Evolutionary conservation across 345 rosid genomes (phyloP).

Genomic region (Murraya koenigii): DNA sequence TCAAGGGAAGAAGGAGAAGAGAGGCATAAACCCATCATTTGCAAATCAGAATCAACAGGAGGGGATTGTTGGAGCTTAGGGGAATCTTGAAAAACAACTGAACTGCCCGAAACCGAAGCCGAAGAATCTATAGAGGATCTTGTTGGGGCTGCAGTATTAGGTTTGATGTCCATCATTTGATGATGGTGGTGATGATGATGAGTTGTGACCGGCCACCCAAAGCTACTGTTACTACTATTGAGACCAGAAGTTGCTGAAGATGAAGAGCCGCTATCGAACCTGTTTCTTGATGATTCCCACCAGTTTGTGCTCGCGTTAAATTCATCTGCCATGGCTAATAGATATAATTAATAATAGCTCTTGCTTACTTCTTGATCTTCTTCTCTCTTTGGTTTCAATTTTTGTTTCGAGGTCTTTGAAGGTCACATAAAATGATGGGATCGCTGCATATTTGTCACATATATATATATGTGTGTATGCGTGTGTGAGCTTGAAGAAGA

Average conservation of each 20-base stretch:
- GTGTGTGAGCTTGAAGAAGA: background rate
- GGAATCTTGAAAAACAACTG: constrained; percentile 50
- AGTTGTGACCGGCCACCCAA: constrained; percentile 41
- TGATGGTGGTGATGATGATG: background rate
- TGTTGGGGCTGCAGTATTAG: background rate
- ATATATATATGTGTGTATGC: constrained; percentile 10
- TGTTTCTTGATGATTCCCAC: constrained; percentile 65
- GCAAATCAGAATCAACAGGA: constrained; percentile 38
- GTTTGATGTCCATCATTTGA: constrained; percentile 39
- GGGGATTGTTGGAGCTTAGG: constrained; percentile 39
- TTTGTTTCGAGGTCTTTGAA: background rate
- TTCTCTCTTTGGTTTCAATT: background rate
- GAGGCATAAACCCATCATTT: constrained; percentile 87
- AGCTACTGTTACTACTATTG: constrained; percentile 40
- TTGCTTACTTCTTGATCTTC: constrained; percentile 3
- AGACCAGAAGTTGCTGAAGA: constrained; percentile 60
- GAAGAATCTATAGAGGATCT: constrained; percentile 70
- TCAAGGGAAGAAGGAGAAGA: constrained; percentile 77
- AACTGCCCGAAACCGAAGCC: constrained; percentile 43
- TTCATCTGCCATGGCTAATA: constrained; percentile 60
- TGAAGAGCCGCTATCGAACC: constrained; percentile 40
- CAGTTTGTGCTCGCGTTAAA: constrained; percentile 46
- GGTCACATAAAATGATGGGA: constrained; percentile 50
- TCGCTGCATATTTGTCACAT: constrained; percentile 28
- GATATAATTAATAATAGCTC: background rate